Percentiles rank a stretch among this genome's conserved stretches.
phyloP scores from a whole-genome alignment of 768 basidiomycete species.

The Russula compacta region DNA sequence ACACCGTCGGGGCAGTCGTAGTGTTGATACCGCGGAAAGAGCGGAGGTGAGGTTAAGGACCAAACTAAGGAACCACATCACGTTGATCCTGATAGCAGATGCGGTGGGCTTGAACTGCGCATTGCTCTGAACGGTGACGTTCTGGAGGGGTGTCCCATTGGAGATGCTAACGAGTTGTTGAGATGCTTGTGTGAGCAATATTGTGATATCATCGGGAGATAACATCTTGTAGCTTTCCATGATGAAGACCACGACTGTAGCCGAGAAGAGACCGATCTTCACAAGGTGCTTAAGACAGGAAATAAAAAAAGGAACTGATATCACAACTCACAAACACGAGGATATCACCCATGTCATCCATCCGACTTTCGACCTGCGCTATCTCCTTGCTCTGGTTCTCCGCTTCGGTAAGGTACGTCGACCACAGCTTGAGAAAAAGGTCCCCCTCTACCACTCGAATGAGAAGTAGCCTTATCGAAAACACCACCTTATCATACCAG shows the following conservation, averaged over 20 bases:
- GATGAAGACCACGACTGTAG: not conserved
- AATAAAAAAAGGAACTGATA: not conserved
- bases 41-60: not conserved
- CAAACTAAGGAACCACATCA: conserved; percentile 7
- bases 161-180: not conserved
- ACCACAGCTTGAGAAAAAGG: not conserved
- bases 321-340: conserved; percentile 1
- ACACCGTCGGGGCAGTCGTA: not conserved
- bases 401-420: not conserved
- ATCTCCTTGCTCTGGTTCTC: not conserved
- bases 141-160: not conserved
- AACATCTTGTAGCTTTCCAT: conserved; percentile 1
- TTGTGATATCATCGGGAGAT: not conserved
- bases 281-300: not conserved
- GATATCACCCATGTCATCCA: not conserved
- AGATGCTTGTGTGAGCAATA: conserved; percentile 7
- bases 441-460: not conserved
- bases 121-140: not conserved
- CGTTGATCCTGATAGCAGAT: conserved; percentile 9
- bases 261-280: conserved; percentile 10
- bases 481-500: not conserved
- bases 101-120: not conserved
- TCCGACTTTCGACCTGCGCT: not conserved
- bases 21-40: not conserved
- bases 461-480: not conserved